Evolutionary conservation across 1,284 basidiomycete genomes (phyloP).

Genomic region (Schizopora paradoxa): DNA sequence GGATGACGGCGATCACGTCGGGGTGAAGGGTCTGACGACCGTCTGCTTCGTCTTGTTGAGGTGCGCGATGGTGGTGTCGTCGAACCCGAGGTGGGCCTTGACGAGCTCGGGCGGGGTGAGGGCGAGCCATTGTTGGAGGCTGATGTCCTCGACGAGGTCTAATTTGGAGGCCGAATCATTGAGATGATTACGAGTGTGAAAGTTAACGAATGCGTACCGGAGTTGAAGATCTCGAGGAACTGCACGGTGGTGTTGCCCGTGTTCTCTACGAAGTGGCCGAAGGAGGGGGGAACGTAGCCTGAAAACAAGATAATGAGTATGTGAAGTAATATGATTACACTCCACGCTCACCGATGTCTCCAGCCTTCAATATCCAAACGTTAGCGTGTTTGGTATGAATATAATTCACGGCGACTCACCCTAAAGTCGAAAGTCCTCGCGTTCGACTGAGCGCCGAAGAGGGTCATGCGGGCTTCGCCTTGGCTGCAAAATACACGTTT

Average conservation of each 20-base stretch:
- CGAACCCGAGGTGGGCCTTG: constrained; percentile 53
- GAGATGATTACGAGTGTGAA: neutral
- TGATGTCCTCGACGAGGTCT: constrained; percentile 60
- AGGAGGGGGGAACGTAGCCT: constrained; percentile 54
- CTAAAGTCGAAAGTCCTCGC: constrained; percentile 67
- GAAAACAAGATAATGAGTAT: constrained; percentile 12
- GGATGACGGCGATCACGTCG: too few species aligned
- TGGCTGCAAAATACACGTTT: constrained; percentile 32
- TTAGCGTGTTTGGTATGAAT: neutral
- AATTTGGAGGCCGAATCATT: neutral
- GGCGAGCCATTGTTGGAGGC: constrained; percentile 64
- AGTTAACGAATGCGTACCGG: constrained; percentile 31
- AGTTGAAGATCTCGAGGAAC: constrained; percentile 63
- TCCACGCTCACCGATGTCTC: constrained; percentile 49
- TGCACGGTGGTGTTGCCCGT: constrained; percentile 57
- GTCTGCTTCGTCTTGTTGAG: constrained; percentile 51
- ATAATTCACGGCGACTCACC: constrained; percentile 26
- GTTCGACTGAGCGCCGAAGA: constrained; percentile 57
- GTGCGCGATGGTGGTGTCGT: constrained; percentile 45
- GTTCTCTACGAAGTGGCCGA: constrained; percentile 69
- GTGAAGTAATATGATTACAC: constrained; percentile 1
- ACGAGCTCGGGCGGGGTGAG: constrained; percentile 57
- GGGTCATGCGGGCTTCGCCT: constrained; percentile 54
- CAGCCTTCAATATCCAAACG: constrained; percentile 37
- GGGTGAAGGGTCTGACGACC: constrained; percentile 37